Conservation (phyloP, 2,329 filamentous ascomycete species). For the Penicillium sp. region DNA sequence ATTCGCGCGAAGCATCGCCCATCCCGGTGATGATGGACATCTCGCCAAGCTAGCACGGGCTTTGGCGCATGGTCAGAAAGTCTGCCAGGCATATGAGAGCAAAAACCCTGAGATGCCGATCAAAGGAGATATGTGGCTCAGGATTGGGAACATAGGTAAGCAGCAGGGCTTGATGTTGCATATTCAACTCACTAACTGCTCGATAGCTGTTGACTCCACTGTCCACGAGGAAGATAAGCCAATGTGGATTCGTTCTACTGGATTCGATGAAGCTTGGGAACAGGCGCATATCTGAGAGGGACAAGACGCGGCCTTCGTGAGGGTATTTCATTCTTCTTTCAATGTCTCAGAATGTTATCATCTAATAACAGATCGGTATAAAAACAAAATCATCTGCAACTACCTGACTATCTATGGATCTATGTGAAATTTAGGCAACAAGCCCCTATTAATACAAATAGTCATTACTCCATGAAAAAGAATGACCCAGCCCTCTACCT, state of each 20-base stretch:
- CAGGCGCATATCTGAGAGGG: constrained; percentile 16
- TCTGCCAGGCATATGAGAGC: constrained; percentile 30
- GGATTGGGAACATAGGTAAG: constrained; percentile 40
- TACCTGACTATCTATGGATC: too few species aligned
- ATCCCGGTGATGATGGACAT: constrained; percentile 66
- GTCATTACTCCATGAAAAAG: too few species aligned
- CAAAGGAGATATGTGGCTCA: constrained; percentile 39
- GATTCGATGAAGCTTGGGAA: constrained; percentile 39
- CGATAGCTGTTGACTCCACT: constrained; percentile 32
- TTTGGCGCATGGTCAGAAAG: constrained; percentile 55
- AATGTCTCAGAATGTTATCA: not conserved
- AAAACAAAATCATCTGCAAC: too few species aligned
- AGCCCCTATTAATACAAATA: too few species aligned
- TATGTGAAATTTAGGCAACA: too few species aligned
- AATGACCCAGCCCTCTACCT: too few species aligned
- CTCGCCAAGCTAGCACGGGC: constrained; percentile 65
- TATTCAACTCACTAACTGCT: constrained; percentile 1
- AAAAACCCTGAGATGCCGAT: constrained; percentile 26
- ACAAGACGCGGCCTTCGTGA: not conserved
- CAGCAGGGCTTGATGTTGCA: not conserved
- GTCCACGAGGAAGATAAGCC: constrained; percentile 15
- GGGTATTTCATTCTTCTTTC: not conserved
- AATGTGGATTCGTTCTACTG: constrained; percentile 35
- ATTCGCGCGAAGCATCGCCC: constrained; percentile 39
- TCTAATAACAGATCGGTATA: not conserved